Base-by-base conservation (phyloP, 1,139 yeast species). In the Zygoascus sp. region DNA sequence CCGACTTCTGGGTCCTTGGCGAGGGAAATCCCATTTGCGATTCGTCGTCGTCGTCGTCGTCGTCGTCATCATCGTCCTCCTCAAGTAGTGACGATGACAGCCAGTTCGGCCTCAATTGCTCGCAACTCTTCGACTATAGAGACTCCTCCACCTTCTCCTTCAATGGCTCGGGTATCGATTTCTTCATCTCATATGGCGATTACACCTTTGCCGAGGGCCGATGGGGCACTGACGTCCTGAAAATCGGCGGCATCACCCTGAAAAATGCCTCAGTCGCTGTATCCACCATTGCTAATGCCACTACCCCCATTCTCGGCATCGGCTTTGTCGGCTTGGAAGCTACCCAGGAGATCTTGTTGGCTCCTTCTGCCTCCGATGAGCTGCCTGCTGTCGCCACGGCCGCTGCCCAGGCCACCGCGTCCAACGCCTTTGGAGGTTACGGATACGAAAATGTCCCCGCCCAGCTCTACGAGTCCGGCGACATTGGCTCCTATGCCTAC, bases 121-220 rank as follows among this genome's bases (percentile, higher is more conserved):
- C 43, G 4, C 37, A 40, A 10, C 25, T 58, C 16, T 58, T 59
- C 42, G 50, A 58, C 43, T 39, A 41, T 23, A 52, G 45, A 47
- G 44, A 50, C 36, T 56, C 61, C 13, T 44, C 53, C 7, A 43
- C 58, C 11, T 53, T 50, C 37, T 52, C 52, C 52, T 53, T 53
- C 52, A 51, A 50, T 41, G 30, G 40, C 41, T 54, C 57, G 42
- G 44, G 49, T 15, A 46, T 43, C 25, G 41, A 49, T 6, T 75
- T 57, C 36, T 60, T 55, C 43, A 83, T 83, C 56, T 51, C 66
- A 25, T 86, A 86, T 57, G 90, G 81, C 27, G 95, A 85, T 61
- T 60, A 63, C 6, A 72, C 86, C n/a, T 55, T 55, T 27, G 60
- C 61, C 13, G 44, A 54, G 39, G 83, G 83, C n/a, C 51, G 65